These are phyloP conservation scores for Santalum album DNA, from an alignment of 164 flowering plant species.

Conservation along the genomic window DNA sequence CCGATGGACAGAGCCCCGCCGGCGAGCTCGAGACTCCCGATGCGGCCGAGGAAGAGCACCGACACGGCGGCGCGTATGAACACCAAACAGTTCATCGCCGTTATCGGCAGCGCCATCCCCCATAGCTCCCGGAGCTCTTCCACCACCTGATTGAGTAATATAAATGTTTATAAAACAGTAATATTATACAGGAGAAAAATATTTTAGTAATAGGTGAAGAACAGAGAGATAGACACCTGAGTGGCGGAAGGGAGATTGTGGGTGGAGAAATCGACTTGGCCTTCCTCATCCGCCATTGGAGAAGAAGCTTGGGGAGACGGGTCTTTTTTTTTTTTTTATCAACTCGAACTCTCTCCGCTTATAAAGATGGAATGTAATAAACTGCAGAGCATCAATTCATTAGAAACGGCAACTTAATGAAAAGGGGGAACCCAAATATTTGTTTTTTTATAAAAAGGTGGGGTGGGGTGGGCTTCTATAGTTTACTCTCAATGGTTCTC, in stretches of 20 bases:
- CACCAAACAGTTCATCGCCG: conserved; percentile 62
- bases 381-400: no score
- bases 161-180: no score
- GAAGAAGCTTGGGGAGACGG: not conserved
- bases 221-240: conserved; percentile 19
- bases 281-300: conserved; percentile 26
- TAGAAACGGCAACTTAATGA: no score
- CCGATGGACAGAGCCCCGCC: conserved; percentile 92
- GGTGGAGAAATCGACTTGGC: conserved; percentile 18
- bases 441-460: no score
- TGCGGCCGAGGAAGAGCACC: conserved; percentile 72
- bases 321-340: no score
- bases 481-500: no score
- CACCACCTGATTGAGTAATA: conserved; percentile 44
- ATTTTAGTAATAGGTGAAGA: not conserved
- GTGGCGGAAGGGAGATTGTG: conserved; percentile 26
- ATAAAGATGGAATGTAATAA: no score
- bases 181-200: no score
- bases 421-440: no score
- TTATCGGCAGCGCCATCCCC: conserved; percentile 77
- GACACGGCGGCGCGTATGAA: conserved; percentile 66
- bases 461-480: no score
- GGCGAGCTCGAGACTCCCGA: conserved; percentile 81
- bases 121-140: conserved; percentile 79
- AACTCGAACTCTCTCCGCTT: no score